Base-by-base conservation (phyloP, 1,284 basidiomycete species). In the Leccinum fuscescens region DNA sequence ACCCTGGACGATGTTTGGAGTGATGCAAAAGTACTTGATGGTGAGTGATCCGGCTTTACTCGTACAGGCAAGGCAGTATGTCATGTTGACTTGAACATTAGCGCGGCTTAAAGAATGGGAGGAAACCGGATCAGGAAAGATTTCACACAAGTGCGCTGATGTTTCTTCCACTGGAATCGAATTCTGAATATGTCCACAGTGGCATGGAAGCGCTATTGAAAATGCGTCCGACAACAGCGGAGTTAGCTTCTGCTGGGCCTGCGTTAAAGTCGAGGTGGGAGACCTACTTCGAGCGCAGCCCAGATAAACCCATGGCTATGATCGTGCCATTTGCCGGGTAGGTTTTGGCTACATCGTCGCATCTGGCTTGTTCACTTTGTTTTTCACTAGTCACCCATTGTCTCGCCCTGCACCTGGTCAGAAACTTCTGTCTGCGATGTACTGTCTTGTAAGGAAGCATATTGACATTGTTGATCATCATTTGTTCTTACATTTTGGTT, bases 191-290 rank as follows among this genome's bases (percentile, higher is more conserved):
- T n/a, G 8, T 20, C 31, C 4, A 49, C 49, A 80, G 79, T 59
- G 77, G 70, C 8, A 37, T 75, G 2, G 78, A 79, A 65, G 73
- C 69, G 6, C 69, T 75, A 3, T 56, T 20, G 44, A 82, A 79
- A 63, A 61, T 80, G 35, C 69, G 80, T 31, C 79, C 77, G 1
- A 75, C 70, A 22, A 59, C 63, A 1, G 62, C 70, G 27, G 77
- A 82, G 33, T 58, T 80, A 27, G 58, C 69, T 55, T 72, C 74
- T 11, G 67, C 77, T 33, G 77, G 73, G 4, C 70, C 76, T 6
- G 69, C 69, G 1, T 77, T 82, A 57, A 66, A 71, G 29, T 52
- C 65, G 22, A 66, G 73, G 61, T 82, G 80, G 80, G 71, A 77
- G 14, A 63, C 60, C 0, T 77, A 75, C 63, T 80, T 74, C 54